Evolutionary conservation across 441 rosid species (phyloP).

Genomic region (Pelargonium australe): DNA sequence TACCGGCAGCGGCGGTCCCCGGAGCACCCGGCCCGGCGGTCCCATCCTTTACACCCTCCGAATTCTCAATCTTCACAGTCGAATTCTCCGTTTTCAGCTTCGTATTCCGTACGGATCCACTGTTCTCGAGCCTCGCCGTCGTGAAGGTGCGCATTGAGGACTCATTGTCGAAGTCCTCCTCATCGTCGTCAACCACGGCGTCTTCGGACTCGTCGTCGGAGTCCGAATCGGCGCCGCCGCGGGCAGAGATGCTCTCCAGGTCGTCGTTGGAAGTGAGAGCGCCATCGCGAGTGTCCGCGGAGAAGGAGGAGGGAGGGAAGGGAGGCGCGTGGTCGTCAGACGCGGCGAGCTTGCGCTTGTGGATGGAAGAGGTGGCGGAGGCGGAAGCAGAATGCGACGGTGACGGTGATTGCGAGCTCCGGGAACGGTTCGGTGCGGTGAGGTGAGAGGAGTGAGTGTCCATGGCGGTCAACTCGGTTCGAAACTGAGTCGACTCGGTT

Average conservation of each 20-base stretch:
- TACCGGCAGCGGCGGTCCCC: constrained; percentile 36
- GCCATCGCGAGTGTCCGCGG: constrained; percentile 91
- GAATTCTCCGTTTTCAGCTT: constrained; percentile 71
- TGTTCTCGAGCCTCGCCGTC: constrained; percentile 65
- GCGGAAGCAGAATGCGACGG: constrained; percentile 97
- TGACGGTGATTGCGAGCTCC: constrained; percentile 84
- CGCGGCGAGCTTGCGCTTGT: constrained; percentile 72
- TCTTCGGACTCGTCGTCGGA: constrained; percentile 87
- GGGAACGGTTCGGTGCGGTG: constrained; percentile 70
- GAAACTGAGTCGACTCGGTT: neutral
- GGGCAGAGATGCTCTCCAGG: constrained; percentile 95
- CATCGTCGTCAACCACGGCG: constrained; percentile 76
- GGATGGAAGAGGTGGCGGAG: constrained; percentile 88
- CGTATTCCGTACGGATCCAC: constrained; percentile 44
- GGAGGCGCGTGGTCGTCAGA: constrained; percentile 77
- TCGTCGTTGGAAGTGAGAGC: constrained; percentile 87
- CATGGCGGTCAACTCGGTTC: constrained; percentile 30
- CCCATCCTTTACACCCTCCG: constrained; percentile 56
- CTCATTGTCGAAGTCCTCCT: constrained; percentile 80
- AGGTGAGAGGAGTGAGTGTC: constrained; percentile 77
- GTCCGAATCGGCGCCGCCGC: constrained; percentile 60
- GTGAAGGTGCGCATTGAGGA: constrained; percentile 90
- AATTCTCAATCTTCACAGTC: constrained; percentile 67
- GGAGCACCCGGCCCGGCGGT: constrained; percentile 30
- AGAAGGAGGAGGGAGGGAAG: constrained; percentile 76